A percentile compares a stretch with the other conserved stretches of the same genome.
Conservation (phyloP, 192 early-diverging fungal species). For the Chytriomyces confervae region DNA sequence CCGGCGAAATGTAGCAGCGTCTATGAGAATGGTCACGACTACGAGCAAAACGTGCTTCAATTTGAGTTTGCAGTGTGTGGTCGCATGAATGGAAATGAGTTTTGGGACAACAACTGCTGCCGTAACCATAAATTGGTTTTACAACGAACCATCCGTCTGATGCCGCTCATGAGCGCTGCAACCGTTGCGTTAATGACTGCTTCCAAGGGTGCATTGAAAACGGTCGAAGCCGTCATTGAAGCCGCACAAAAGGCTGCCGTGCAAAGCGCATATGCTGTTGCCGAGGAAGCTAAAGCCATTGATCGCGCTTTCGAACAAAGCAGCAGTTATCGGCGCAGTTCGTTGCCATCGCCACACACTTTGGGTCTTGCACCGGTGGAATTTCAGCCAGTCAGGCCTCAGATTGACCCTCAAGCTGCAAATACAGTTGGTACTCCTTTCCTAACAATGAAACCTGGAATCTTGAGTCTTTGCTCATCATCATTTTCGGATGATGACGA, state of each 20-base stretch:
- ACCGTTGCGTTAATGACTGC: conserved; percentile 20
- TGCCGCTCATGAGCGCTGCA: conserved; percentile 20
- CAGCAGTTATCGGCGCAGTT: background rate
- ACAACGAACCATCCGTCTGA: background rate
- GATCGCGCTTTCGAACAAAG: background rate
- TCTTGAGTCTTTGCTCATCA: background rate
- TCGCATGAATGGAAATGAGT: conserved; percentile 69
- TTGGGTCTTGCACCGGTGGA: no score
- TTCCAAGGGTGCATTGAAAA: background rate
- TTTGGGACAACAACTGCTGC: conserved; percentile 96
- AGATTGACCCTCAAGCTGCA: no score
- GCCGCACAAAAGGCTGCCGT: conserved; percentile 14
- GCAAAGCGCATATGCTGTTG: background rate
- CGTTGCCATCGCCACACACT: no score
- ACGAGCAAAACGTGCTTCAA: background rate
- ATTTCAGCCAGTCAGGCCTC: no score
- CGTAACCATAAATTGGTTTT: conserved; percentile 57
- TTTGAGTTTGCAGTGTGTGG: conserved; percentile 60
- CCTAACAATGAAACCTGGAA: no score
- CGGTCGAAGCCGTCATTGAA: conserved; percentile 11
- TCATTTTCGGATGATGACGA: background rate
- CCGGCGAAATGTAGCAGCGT: conserved; percentile 4
- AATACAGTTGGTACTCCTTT: no score
- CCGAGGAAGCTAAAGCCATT: conserved; percentile 12
- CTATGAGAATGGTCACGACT: conserved; percentile 11